Evolutionary conservation across 306 rosid species (phyloP), one percentile per base, ranked within the genome.

Genomic region (Albizia julibrissin): DNA sequence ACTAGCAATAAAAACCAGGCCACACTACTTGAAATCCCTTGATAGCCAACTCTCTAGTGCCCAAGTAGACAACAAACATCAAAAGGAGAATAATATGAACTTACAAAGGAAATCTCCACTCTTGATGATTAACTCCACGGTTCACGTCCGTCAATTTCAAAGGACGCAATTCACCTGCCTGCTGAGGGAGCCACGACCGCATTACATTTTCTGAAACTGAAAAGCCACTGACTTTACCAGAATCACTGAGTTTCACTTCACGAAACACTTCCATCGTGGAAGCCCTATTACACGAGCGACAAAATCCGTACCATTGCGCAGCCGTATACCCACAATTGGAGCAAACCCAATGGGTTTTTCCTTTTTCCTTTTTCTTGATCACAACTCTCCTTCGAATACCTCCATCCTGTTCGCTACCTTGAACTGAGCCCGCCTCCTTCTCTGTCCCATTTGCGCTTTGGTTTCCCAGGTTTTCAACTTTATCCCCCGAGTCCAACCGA

Each of bases 221-320:
- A 50, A 84, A 73, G 62, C 92, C 91, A 43, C 70, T 69, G 43
- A 34, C 49, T 77, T 70, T 79, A 24, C 74, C 84, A 31, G 13
- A 42, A 68, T 54, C 84, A 43, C 15, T 54, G 12, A 69, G 31
- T 42, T 77, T 79, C 6, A 78, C 81, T 14, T 84, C 97, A 8
- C 81, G 80, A 81, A 89, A 91, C 84, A 75, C 83, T 65, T 65
- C 80, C 89, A 95, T 76, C 0, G 92, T 87, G 3, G 90, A 91
- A 34, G 66, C 14, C 10, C 44, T 13, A 0, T 22, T 14, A 77
- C 99, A 95, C 1, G 84, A 73, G 40, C 87, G 87, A 81, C 99
- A 95, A 54, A 70, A 56, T 1, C 98, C 99, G 93, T 91, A 89
- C 99, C 99, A 95, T 82, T 91, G 88, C 49, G 92, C 92, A 10